Base-by-base conservation (phyloP, 345 rosid genomes). In the Cardamine occulta region DNA sequence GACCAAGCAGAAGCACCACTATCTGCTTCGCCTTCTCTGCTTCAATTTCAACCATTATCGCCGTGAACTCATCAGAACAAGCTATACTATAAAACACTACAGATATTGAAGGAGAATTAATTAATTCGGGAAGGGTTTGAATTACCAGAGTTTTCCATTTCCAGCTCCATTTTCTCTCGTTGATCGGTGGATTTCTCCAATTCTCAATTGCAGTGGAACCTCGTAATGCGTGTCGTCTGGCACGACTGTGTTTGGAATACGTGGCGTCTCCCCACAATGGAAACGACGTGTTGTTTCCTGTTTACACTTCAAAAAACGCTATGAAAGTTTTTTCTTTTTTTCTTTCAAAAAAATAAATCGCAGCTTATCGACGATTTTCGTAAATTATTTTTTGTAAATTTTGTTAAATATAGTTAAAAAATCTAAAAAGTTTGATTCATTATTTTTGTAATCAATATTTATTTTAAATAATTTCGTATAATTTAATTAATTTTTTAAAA, bases 1-100 rank as follows among this genome's bases (percentile, higher is more conserved):
- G 88, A 15, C 97, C 97, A 15, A 88, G 83, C 68, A 92, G 70
- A 32, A 95, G 15, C 66, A 82, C 83, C 61, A 87, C 74, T 23
- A 86, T 74, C 49, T 48, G 80, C 68, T 82, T 85, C 73, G 66
- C 69, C 48, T 83, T 81, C 80, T 79, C 85, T 73, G 75, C 77
- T 82, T 70, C 84, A 17, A 17, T 5, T 62, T 69, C 55, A 32
- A 44, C 81, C 84, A 66, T 73, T 31, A 8, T 11, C n/a, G n/a
- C n/a, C n/a, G n/a, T n/a, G n/a, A n/a, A n/a, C n/a, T n/a, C n/a
- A n/a, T n/a, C 34, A n/a, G 26, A 2, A 57, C 55, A 65, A 59
- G 31, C 5, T 34, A 44, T 4, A 28, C 5, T 40, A 9, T 4
- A 1, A 24, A 42, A 9, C 17, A 18, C 6, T 44, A 39, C 0